Conservation (phyloP, 805 yeast species). For the Lipomyces orientalis region DNA sequence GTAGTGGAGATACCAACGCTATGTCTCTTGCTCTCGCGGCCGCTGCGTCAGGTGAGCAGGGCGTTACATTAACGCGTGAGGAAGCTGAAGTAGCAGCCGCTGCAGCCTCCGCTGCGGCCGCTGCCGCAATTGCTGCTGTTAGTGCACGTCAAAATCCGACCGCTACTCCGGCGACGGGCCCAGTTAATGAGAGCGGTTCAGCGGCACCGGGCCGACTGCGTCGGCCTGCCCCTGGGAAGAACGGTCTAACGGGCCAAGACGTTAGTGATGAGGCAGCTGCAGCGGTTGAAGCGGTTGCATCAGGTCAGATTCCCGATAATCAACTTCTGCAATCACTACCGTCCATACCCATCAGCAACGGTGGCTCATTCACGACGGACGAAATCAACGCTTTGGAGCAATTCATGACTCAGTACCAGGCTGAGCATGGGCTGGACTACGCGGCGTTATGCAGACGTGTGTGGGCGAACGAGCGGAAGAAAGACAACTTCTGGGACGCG, state of each 20-base stretch:
- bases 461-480: conserved; percentile 83
- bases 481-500: conserved; percentile 89
- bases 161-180: neutral
- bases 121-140: conserved; percentile 23
- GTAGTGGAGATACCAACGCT: conserved; percentile 15
- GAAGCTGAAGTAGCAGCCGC: conserved; percentile 32
- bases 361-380: conserved; percentile 59
- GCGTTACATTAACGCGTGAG: conserved; percentile 21
- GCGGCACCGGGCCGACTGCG: neutral
- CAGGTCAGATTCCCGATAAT: neutral
- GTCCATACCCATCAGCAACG: conserved; percentile 21
- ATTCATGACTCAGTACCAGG: conserved; percentile 72
- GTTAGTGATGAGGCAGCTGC: conserved; percentile 17
- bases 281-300: conserved; percentile 10
- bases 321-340: neutral
- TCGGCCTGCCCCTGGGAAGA: neutral
- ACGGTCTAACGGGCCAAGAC: neutral
- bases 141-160: neutral
- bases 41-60: conserved; percentile 18
- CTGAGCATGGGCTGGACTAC: conserved; percentile 63
- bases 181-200: neutral
- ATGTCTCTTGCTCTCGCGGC: conserved; percentile 27
- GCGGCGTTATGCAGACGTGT: conserved; percentile 79
- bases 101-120: conserved; percentile 30
- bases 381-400: conserved; percentile 75